A percentile compares a stretch with the other conserved stretches of the same genome.
Evolutionary conservation across 306 rosid species (phyloP).

Genomic region (Echinosophora koreensis): DNA sequence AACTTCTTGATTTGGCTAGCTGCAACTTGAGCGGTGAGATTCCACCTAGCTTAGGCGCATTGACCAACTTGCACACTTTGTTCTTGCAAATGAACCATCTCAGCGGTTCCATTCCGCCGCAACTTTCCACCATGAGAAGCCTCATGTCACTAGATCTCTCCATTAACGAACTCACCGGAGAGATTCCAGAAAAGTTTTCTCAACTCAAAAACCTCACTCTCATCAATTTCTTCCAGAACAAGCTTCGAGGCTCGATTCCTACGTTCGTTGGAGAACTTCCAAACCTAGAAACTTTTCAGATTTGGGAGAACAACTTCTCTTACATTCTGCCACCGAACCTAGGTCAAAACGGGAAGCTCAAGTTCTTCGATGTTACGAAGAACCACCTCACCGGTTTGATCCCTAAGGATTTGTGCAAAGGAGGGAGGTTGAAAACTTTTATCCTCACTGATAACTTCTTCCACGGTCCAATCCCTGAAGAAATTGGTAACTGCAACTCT

Average conservation of each 20-base stretch:
- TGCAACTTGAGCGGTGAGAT: constrained; percentile 76
- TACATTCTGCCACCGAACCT: constrained; percentile 68
- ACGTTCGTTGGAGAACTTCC: constrained; percentile 72
- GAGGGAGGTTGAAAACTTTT: constrained; percentile 54
- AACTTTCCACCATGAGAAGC: constrained; percentile 65
- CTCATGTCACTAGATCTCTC: constrained; percentile 75
- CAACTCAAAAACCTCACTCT: constrained; percentile 62
- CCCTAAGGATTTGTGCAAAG: constrained; percentile 73
- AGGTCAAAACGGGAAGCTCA: constrained; percentile 66
- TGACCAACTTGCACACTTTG: constrained; percentile 57
- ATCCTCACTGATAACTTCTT: constrained; percentile 70
- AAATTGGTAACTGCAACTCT: constrained; percentile 66
- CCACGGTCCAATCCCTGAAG: constrained; percentile 72
- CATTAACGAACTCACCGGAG: constrained; percentile 69
- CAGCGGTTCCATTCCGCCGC: constrained; percentile 71
- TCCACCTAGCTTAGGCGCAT: constrained; percentile 57
- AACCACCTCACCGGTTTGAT: constrained; percentile 77
- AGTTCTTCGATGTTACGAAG: constrained; percentile 58
- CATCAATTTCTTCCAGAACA: constrained; percentile 67
- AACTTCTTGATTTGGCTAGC: constrained; percentile 56
- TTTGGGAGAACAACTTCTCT: constrained; percentile 87
- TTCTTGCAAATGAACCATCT: constrained; percentile 74
- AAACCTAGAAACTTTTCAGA: constrained; percentile 63
- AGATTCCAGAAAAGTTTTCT: constrained; percentile 67
- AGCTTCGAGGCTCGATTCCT: constrained; percentile 64